phyloP scores from a whole-genome alignment of 495 filamentous ascomycete genomes.

The Apodospora peruviana region DNA sequence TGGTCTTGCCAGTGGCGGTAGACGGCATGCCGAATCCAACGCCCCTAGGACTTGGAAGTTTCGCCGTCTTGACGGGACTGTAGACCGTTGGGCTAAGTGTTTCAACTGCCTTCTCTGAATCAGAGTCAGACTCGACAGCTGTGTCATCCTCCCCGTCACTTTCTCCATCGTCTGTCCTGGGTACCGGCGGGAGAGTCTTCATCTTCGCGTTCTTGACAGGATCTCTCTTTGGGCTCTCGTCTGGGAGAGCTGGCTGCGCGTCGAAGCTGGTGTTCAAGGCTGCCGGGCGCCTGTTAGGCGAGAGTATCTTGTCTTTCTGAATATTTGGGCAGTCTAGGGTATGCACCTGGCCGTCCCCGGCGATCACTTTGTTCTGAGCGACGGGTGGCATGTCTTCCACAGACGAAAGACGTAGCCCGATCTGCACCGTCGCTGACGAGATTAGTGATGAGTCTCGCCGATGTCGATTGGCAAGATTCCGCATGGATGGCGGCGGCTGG shows the following conservation, averaged over 20 bases:
- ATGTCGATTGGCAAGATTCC: conserved; percentile 26
- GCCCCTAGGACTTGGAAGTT: conserved; percentile 37
- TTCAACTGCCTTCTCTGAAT: conserved; percentile 8
- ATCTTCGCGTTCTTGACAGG: conserved; percentile 27
- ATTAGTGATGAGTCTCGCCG: conserved; percentile 39
- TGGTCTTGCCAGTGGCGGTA: conserved; percentile 3
- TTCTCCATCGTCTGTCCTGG: conserved; percentile 2
- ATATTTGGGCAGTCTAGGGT: conserved; percentile 24
- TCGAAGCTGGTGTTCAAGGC: conserved; percentile 16
- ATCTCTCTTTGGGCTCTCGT: conserved; percentile 13
- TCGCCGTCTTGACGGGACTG: conserved; percentile 33
- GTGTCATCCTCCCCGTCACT: not conserved
- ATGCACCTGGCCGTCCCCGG: conserved; percentile 24
- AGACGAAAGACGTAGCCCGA: conserved; percentile 43
- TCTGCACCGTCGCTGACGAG: conserved; percentile 44
- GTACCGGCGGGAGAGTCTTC: conserved; percentile 32
- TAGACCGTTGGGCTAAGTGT: conserved; percentile 40
- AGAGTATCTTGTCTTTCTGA: conserved; percentile 13
- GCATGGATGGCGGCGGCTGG: conserved; percentile 38
- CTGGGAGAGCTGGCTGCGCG: not conserved
- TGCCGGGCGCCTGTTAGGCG: conserved; percentile 20
- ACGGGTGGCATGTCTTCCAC: conserved; percentile 35
- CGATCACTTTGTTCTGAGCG: conserved; percentile 10
- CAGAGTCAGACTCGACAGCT: not conserved
- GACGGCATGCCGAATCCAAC: conserved; percentile 34